Evolutionary conservation across 202 grass and related monocot species (phyloP), one percentile per base, ranked within the genome.

Genomic region (Digitaria exilis): DNA sequence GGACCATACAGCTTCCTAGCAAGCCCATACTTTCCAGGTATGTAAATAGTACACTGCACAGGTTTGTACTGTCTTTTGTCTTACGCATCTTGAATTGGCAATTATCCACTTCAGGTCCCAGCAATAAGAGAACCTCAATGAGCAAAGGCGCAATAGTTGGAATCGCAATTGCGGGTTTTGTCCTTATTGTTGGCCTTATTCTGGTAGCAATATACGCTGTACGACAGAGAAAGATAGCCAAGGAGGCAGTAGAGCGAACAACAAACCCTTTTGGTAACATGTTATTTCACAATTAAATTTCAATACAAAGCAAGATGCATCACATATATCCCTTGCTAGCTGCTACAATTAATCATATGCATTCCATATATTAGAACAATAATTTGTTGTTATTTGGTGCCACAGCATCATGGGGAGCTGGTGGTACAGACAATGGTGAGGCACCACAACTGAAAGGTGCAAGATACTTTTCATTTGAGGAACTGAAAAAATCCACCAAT

Each of bases 391-490:
- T 28, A 76, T 84, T 69, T 79, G 76, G 34, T 75, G 62, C 42
- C 65, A 45, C 89, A 94, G 89, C 87, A 85, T 89, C 92, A 80
- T 94, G 92, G 92, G 92, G 84, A 76, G 66, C 73, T 17, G 84
- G 80, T 42, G 87, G 89, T 67, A 77, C 82, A 82, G 89, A 94
- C 65, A 84, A 76, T 13, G 92, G 87, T 21, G 84, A 81, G 2
- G 84, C 77, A 24, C 92, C 89, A 45, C 84, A 88, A 12, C 42
- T 94, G 65, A 94, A 94, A 82, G 92, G 89, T 48, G 89, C 89
- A 84, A 84, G 89, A 90, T 88, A 71, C 71, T 94, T 94, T 77
- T 7, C 82, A 31, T 94, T 92, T 18, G 89, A 94, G 10, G 92
- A 94, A 73, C 65, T 94, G 56, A 92, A 85, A 24, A 94, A 86